Percentiles rank a stretch among this genome's conserved stretches.
phyloP scores from a whole-genome alignment of 2,329 filamentous ascomycete species.

The Fusarium domesticum region DNA sequence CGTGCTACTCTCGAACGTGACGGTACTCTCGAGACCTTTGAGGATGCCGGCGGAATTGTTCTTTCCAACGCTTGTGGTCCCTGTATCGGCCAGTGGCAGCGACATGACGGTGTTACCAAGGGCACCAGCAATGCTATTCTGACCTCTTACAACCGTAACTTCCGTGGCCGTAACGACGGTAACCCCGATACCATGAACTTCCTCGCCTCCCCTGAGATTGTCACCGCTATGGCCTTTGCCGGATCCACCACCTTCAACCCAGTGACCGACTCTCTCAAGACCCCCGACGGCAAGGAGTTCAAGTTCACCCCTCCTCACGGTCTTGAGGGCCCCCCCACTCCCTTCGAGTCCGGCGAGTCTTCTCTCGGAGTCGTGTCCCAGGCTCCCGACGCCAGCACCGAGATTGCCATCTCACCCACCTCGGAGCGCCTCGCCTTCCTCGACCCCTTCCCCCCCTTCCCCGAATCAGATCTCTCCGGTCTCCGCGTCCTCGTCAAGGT shows the following conservation, averaged over 20 bases:
- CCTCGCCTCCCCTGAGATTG: slow-evolving; percentile 91
- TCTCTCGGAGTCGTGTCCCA: slow-evolving; percentile 71
- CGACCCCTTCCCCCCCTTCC: slow-evolving; percentile 86
- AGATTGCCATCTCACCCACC: slow-evolving; percentile 78
- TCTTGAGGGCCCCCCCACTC: slow-evolving; percentile 55
- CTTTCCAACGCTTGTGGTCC: slow-evolving; percentile 93
- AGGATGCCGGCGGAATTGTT: slow-evolving; percentile 93
- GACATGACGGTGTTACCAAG: slow-evolving; percentile 80
- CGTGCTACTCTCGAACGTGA: slow-evolving; percentile 88
- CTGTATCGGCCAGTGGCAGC: slow-evolving; percentile 93
- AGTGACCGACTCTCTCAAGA: slow-evolving; percentile 78
- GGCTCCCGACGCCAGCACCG: slow-evolving; percentile 64
- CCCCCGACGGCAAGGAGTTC: slow-evolving; percentile 78
- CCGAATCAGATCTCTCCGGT: slow-evolving; percentile 66
- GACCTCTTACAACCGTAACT: slow-evolving; percentile 98
- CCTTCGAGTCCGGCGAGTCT: slow-evolving; percentile 76
- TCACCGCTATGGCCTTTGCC: slow-evolving; percentile 93
- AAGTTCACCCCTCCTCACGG: slow-evolving; percentile 79
- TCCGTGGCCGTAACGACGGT: slow-evolving; percentile 93
- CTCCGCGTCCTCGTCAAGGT: slow-evolving; percentile 93
- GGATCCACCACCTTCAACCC: slow-evolving; percentile 95
- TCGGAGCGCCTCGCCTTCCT: slow-evolving; percentile 88
- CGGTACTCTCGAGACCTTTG: slow-evolving; percentile 88
- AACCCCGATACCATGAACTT: slow-evolving; percentile 99
- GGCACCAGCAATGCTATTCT: slow-evolving; percentile 91